These are phyloP conservation scores for Phalaenopsis hybrid DNA, from an alignment of 116 monocot species.

Conservation along the genomic window DNA sequence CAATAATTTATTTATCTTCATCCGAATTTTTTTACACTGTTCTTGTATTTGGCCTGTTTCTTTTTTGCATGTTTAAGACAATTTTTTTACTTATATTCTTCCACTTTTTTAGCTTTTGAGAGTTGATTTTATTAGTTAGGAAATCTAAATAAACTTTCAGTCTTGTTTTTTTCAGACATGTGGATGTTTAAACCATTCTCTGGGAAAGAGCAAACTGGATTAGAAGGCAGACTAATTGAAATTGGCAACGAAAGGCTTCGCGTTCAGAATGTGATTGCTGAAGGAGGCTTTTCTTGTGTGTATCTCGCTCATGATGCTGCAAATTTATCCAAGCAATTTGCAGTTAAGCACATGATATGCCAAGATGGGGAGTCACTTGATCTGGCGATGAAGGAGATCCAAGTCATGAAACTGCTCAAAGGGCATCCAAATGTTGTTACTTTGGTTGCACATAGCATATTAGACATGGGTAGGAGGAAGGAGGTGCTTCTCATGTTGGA, in stretches of 20 bases:
- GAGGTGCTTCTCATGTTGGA: constrained; percentile 86
- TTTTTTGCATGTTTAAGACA: not conserved
- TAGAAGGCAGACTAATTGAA: constrained; percentile 73
- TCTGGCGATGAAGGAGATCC: constrained; percentile 72
- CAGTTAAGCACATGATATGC: constrained; percentile 88
- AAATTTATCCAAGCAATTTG: constrained; percentile 67
- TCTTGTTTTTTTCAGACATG: constrained; percentile 28
- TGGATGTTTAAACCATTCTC: constrained; percentile 79
- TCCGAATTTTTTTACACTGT: not conserved
- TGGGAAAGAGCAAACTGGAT: constrained; percentile 54
- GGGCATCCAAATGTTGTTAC: constrained; percentile 86
- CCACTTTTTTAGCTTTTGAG: not conserved
- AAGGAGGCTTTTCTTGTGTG: constrained; percentile 97
- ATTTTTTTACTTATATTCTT: not conserved
- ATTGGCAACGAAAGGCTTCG: constrained; percentile 71
- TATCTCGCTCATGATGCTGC: constrained; percentile 63
- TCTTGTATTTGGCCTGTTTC: not conserved
- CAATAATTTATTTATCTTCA: not conserved
- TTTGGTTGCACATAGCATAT: constrained; percentile 48
- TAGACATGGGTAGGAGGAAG: constrained; percentile 72
- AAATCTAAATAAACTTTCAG: not conserved
- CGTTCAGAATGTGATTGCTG: constrained; percentile 66
- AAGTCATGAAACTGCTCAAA: constrained; percentile 68
- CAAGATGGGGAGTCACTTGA: constrained; percentile 73
- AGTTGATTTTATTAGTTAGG: not conserved